Conservation (phyloP, 2,329 filamentous ascomycete genomes). For the Cladophialophora bantiana region DNA sequence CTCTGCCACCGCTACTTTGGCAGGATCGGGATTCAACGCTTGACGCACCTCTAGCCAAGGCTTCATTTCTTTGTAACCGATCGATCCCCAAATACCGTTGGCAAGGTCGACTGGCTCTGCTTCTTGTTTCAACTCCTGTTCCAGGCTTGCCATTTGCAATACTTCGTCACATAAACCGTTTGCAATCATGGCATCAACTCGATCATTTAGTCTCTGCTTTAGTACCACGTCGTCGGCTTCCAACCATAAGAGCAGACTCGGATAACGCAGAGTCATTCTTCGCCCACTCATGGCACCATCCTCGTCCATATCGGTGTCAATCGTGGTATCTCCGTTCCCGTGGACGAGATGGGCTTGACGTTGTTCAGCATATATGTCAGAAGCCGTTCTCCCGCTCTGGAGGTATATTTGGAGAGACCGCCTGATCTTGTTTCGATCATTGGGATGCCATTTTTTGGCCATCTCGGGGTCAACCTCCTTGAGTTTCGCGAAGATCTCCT, state of each 20-base stretch:
- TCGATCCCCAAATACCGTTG: constrained; percentile 93
- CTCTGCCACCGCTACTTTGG: constrained; percentile 7
- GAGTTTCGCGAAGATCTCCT: constrained; percentile 75
- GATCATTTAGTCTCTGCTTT: constrained; percentile 72
- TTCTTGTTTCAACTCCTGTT: constrained; percentile 47
- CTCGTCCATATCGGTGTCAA: constrained; percentile 36
- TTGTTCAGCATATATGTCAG: constrained; percentile 86
- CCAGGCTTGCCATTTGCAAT: constrained; percentile 50
- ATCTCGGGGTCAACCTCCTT: constrained; percentile 84
- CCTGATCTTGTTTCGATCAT: constrained; percentile 86
- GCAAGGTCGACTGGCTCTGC: constrained; percentile 71
- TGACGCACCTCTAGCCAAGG: constrained; percentile 65
- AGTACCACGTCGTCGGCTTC: constrained; percentile 75
- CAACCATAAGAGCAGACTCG: constrained; percentile 83
- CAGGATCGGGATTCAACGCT: constrained; percentile 26
- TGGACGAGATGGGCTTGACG: constrained; percentile 27
- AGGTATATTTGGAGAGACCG: constrained; percentile 90
- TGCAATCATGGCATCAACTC: constrained; percentile 84
- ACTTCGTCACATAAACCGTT: constrained; percentile 68
- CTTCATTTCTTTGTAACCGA: constrained; percentile 92
- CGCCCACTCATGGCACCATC: constrained; percentile 33
- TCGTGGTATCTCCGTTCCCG: neutral
- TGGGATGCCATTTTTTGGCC: constrained; percentile 92
- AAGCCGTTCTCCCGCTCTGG: constrained; percentile 79
- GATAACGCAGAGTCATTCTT: constrained; percentile 54